These are phyloP conservation scores for Sinapis alba DNA, from an alignment of 441 rosid species.

Conservation along the genomic window DNA sequence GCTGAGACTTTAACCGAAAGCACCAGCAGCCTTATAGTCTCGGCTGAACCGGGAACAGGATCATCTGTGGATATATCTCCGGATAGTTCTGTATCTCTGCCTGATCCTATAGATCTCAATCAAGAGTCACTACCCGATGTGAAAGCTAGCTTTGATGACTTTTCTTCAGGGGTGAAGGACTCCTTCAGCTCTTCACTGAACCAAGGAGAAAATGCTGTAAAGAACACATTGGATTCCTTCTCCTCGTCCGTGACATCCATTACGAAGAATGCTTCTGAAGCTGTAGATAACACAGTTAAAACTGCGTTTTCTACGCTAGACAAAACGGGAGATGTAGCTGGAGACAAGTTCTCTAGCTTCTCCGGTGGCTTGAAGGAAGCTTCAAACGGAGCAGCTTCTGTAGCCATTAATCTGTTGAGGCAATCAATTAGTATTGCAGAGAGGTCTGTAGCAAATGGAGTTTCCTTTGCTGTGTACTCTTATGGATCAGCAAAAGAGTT, in stretches of 20 bases:
- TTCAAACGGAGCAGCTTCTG: conserved; percentile 51
- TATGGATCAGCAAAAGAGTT: conserved; percentile 71
- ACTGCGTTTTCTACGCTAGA: conserved; percentile 54
- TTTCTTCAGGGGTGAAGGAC: conserved; percentile 47
- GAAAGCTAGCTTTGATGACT: conserved; percentile 55
- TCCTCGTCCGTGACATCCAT: conserved; percentile 62
- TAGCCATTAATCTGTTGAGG: conserved; percentile 68
- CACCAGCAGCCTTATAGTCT: conserved; percentile 36
- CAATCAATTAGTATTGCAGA: conserved; percentile 62
- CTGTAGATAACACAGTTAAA: conserved; percentile 55
- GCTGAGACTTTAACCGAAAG: conserved; percentile 49
- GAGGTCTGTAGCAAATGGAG: conserved; percentile 63
- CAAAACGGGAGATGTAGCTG: conserved; percentile 59
- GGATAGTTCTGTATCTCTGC: conserved; percentile 43
- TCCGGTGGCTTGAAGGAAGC: conserved; percentile 64
- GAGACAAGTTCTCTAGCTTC: conserved; percentile 52
- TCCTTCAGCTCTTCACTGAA: conserved; percentile 57
- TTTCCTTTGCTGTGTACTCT: conserved; percentile 65
- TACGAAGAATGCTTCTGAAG: conserved; percentile 62
- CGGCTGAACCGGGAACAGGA: conserved; percentile 47
- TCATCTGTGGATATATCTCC: conserved; percentile 41
- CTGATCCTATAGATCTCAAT: conserved; percentile 28
- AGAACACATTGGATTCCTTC: conserved; percentile 59
- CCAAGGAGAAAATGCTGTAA: conserved; percentile 58
- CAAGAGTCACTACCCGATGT: conserved; percentile 21